These are phyloP conservation scores for Leishmania martiniquensis DNA, from an alignment of 208 protist genomes.

Conservation along the genomic window DNA sequence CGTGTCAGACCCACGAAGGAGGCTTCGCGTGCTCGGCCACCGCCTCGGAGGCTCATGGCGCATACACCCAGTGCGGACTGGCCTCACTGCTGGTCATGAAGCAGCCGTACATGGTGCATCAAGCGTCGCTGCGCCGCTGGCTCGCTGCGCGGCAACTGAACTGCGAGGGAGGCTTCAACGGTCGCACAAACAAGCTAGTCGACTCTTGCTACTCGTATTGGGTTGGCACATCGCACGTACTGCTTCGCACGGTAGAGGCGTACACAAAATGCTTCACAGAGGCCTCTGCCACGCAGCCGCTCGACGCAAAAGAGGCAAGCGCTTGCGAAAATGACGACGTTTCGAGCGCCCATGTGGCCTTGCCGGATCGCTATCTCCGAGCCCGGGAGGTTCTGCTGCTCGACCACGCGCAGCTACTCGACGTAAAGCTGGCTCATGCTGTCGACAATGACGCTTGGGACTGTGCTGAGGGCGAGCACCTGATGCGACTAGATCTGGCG, in stretches of 20 bases:
- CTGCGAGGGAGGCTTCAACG: slow-evolving; percentile 94
- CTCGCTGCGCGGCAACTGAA: slow-evolving; percentile 72
- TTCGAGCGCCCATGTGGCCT: neutral
- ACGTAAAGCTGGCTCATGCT: slow-evolving; percentile 24
- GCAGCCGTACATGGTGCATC: slow-evolving; percentile 56
- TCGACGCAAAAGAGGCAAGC: neutral
- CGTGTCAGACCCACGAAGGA: slow-evolving; percentile 93
- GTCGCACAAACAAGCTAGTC: slow-evolving; percentile 97
- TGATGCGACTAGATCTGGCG: slow-evolving; percentile 21
- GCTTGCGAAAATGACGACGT: neutral
- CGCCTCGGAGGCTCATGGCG: slow-evolving; percentile 89
- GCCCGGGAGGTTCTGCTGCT: slow-evolving; percentile 66
- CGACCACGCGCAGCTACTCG: slow-evolving; percentile 73
- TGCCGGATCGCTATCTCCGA: slow-evolving; percentile 26
- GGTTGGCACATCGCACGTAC: slow-evolving; percentile 89
- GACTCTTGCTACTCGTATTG: slow-evolving; percentile 98
- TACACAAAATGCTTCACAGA: slow-evolving; percentile 35
- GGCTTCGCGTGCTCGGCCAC: slow-evolving; percentile 77
- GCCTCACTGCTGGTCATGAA: slow-evolving; percentile 75
- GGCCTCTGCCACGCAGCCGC: neutral
- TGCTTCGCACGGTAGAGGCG: slow-evolving; percentile 55
- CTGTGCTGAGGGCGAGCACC: slow-evolving; percentile 32
- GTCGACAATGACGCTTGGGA: slow-evolving; percentile 40
- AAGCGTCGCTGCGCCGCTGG: slow-evolving; percentile 69
- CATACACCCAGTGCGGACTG: slow-evolving; percentile 93